Conservation (phyloP, 176 grass and related monocot genomes). For the Microstegium vimineum region DNA sequence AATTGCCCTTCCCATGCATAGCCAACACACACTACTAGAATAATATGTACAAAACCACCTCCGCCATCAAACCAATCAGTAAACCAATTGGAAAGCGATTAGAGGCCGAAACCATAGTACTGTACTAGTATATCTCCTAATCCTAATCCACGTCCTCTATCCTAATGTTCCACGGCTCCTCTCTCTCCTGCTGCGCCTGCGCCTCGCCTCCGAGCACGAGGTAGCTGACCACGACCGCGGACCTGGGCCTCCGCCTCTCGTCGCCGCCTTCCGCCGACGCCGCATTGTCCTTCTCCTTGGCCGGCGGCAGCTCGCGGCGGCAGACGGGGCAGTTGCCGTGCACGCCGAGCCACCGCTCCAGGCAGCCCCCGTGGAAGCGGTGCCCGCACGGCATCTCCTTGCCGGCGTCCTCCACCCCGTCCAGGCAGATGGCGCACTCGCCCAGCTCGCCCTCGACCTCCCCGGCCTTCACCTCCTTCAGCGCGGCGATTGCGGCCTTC, state of each 20-base stretch:
- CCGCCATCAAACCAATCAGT: conserved; percentile 30
- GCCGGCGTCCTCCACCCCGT: conserved; percentile 31
- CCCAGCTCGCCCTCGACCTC: conserved; percentile 10
- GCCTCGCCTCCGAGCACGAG: conserved; percentile 9
- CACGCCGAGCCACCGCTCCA: conserved; percentile 68
- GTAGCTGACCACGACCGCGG: conserved; percentile 30
- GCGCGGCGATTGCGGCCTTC: conserved; percentile 56
- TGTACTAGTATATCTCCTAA: not conserved
- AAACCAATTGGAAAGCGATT: conserved; percentile 18
- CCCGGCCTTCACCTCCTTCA: conserved; percentile 46
- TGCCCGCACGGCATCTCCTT: conserved; percentile 89
- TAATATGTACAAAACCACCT: conserved; percentile 23
- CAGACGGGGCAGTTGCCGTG: conserved; percentile 75
- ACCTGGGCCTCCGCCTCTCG: conserved; percentile 23
- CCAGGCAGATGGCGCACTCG: conserved; percentile 69
- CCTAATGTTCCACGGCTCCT: conserved; percentile 37
- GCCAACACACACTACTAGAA: not conserved
- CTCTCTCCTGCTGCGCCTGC: not conserved
- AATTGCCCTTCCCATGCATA: not conserved
- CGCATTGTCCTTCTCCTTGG: not conserved
- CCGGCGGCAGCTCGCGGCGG: conserved; percentile 43
- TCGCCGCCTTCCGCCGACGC: too few relatives aligned
- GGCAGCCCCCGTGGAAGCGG: conserved; percentile 70
- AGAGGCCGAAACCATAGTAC: too few relatives aligned
- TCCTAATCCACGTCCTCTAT: conserved; percentile 55